Evolutionary conservation across 2,329 filamentous ascomycete species (phyloP).

Genomic region (Cladophialophora carrionii): DNA sequence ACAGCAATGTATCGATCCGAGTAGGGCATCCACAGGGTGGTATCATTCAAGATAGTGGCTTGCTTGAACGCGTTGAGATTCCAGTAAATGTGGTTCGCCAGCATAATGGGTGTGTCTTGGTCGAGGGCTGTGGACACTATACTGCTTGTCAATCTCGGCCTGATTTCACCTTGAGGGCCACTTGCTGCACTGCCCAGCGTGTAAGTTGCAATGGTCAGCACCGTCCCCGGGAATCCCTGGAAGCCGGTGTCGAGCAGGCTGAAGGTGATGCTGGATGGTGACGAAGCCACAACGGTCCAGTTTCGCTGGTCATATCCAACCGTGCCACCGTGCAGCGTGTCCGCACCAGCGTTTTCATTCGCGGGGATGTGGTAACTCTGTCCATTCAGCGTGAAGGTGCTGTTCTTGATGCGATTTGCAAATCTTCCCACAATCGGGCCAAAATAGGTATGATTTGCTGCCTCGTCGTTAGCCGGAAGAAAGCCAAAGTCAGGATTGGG

Average conservation of each 20-base stretch:
- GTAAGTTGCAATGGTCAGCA: constrained; percentile 53
- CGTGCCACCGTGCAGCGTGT: constrained; percentile 58
- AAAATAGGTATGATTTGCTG: constrained; percentile 49
- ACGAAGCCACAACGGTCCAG: constrained; percentile 53
- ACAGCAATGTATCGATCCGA: constrained; percentile 51
- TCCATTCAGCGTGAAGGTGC: constrained; percentile 57
- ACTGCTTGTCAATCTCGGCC: constrained; percentile 50
- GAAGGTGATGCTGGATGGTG: constrained; percentile 51
- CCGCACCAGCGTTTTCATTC: constrained; percentile 56
- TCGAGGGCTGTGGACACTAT: constrained; percentile 52
- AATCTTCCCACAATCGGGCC: constrained; percentile 56
- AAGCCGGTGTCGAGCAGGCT: constrained; percentile 50
- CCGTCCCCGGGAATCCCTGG: constrained; percentile 53
- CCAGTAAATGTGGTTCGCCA: constrained; percentile 57
- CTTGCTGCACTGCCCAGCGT: constrained; percentile 47
- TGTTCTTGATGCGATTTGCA: constrained; percentile 61
- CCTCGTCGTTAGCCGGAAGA: neutral
- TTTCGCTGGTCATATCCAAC: constrained; percentile 55
- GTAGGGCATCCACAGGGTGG: constrained; percentile 51
- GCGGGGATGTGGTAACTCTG: constrained; percentile 53
- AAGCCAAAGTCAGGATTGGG: neutral
- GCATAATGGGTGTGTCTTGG: constrained; percentile 55
- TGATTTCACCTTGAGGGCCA: constrained; percentile 45
- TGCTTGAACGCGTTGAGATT: constrained; percentile 55
- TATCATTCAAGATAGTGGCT: constrained; percentile 48